Percentiles rank a stretch among this genome's conserved stretches.
Evolutionary conservation across 2,329 filamentous ascomycete species (phyloP).

Genomic region (Cladobotryum mycophilum): DNA sequence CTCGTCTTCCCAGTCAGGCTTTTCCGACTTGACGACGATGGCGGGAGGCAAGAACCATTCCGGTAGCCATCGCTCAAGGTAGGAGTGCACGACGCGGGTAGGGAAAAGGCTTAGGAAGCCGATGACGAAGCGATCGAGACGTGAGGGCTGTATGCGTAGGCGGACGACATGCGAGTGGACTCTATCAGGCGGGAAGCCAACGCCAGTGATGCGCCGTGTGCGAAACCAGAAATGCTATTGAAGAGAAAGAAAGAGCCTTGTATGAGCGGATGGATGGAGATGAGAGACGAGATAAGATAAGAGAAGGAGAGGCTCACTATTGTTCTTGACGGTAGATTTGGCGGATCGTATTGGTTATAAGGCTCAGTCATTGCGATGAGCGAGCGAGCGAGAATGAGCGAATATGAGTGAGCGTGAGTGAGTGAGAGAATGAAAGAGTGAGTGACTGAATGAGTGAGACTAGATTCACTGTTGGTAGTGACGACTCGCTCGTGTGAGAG

Average conservation of each 20-base stretch:
- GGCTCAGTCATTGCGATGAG: neutral
- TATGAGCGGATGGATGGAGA: neutral
- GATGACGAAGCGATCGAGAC: conserved; percentile 6
- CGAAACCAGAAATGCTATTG: conserved; percentile 10
- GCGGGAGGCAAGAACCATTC: conserved; percentile 13
- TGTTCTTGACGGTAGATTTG: neutral
- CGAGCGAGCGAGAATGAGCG: neutral
- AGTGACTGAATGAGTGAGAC: no score
- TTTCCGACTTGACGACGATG: conserved; percentile 18
- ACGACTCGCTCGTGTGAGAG: no score
- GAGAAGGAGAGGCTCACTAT: neutral
- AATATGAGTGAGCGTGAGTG: neutral
- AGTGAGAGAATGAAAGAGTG: neutral
- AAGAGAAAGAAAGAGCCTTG: neutral
- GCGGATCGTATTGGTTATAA: neutral
- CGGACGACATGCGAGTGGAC: conserved; percentile 17
- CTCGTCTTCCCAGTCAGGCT: conserved; percentile 21
- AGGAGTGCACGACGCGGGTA: conserved; percentile 3
- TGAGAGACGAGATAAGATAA: neutral
- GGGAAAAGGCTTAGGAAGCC: conserved; percentile 10
- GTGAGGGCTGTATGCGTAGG: conserved; percentile 7
- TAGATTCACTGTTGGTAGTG: no score
- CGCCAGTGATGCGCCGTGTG: conserved; percentile 11
- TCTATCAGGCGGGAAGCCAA: conserved; percentile 7
- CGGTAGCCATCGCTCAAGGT: conserved; percentile 11